Conservation (phyloP, 192 early-diverging fungal species). For the Backusella tuberculispora region DNA sequence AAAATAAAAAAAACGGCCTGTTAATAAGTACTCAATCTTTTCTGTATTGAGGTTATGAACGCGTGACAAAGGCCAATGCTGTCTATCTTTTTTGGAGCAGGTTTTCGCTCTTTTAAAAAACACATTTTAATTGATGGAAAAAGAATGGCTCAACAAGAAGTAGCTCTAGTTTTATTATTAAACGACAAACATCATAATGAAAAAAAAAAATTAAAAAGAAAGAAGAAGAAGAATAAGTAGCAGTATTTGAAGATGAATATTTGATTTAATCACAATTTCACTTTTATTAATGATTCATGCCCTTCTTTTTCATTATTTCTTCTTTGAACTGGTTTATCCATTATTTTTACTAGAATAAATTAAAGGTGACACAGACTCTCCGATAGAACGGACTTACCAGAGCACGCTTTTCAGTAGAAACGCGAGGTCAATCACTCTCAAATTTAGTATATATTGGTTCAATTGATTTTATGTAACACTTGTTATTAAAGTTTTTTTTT, state of each 20-base stretch:
- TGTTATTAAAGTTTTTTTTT: not conserved
- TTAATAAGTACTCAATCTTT: conserved; percentile 7
- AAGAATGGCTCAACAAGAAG: conserved; percentile 5
- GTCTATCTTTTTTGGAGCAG: not conserved
- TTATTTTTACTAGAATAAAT: conserved; percentile 14
- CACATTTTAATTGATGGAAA: conserved; percentile 10
- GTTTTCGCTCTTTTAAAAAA: conserved; percentile 7
- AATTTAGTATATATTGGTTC: not conserved
- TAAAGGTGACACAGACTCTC: conserved; percentile 13
- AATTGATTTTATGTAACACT: conserved; percentile 7
- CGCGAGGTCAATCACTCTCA: not conserved
- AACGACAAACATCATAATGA: not conserved
- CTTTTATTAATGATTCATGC: too few relatives aligned
- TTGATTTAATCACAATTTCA: too few relatives aligned
- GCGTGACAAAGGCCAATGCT: conserved; percentile 3
- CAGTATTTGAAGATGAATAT: too few relatives aligned
- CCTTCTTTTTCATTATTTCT: not conserved
- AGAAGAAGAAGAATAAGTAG: too few relatives aligned
- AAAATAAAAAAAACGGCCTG: not conserved
- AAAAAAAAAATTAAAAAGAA: too few relatives aligned
- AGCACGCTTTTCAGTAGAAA: conserved; percentile 8
- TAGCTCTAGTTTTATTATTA: not conserved
- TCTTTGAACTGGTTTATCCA: not conserved
- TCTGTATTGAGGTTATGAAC: conserved; percentile 13
- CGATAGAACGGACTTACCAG: conserved; percentile 10